Percentiles rank a stretch among this genome's conserved stretches.
These are phyloP conservation scores for Leccinellum albellum DNA, from an alignment of 768 basidiomycete genomes.

Conservation along the genomic window DNA sequence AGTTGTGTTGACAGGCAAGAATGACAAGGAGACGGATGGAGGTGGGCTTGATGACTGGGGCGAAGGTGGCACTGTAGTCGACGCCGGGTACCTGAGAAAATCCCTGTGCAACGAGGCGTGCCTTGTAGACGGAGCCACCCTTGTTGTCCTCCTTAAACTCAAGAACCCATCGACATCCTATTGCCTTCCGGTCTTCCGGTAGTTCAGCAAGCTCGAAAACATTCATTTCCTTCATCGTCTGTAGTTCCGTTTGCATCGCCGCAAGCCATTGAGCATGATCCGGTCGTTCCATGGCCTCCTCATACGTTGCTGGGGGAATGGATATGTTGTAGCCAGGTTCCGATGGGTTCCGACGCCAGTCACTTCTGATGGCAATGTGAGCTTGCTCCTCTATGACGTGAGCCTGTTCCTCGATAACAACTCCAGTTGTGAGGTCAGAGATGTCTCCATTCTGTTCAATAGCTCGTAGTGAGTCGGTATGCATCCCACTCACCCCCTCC, in stretches of 20 bases:
- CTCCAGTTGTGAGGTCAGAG: not conserved
- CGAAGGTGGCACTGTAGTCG: not conserved
- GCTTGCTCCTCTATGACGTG: not conserved
- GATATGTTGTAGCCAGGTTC: not conserved
- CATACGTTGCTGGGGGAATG: not conserved
- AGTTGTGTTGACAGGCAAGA: not conserved
- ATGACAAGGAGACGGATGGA: not conserved
- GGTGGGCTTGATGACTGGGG: not conserved
- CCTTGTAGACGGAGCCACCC: not conserved
- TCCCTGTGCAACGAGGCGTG: not conserved
- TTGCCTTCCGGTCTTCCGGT: not conserved
- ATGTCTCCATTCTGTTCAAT: not conserved
- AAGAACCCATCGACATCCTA: not conserved
- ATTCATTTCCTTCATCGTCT: not conserved
- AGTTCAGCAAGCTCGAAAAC: not conserved
- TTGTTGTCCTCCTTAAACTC: not conserved
- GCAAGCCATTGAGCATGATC: not conserved
- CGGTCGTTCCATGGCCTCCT: not conserved
- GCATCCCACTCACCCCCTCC: not conserved
- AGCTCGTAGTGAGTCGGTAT: not conserved
- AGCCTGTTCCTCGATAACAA: not conserved
- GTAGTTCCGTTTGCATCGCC: not conserved
- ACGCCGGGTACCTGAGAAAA: not conserved
- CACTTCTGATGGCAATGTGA: too few relatives aligned
- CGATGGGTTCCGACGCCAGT: too few relatives aligned